Evolutionary conservation across 2,329 filamentous ascomycete genomes (phyloP).

Genomic region (Fusarium kyushuense): DNA sequence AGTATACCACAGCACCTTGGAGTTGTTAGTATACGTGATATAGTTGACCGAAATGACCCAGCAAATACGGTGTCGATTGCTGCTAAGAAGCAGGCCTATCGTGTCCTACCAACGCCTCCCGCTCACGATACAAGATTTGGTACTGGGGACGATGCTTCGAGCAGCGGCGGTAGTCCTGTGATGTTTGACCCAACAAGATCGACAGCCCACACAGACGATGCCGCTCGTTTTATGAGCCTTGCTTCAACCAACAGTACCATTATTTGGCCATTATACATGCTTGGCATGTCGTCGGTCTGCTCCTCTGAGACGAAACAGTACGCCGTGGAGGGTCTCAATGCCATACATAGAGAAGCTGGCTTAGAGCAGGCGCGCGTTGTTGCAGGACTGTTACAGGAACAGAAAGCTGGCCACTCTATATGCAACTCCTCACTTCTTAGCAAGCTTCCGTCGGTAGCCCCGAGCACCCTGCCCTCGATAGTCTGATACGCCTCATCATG

Average conservation of each 20-base stretch:
- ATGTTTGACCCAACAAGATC: slow-evolving; percentile 57
- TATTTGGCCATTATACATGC: slow-evolving; percentile 64
- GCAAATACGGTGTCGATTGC: slow-evolving; percentile 45
- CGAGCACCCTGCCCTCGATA: slow-evolving; percentile 43
- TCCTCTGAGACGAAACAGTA: slow-evolving; percentile 57
- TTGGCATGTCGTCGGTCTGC: slow-evolving; percentile 62
- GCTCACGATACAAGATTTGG: slow-evolving; percentile 42
- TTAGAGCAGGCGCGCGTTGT: slow-evolving; percentile 60
- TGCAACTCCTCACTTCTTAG: slow-evolving; percentile 14
- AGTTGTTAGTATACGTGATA: slow-evolving; percentile 58
- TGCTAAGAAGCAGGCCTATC: slow-evolving; percentile 47
- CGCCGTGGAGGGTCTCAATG: slow-evolving; percentile 58
- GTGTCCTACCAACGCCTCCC: slow-evolving; percentile 48
- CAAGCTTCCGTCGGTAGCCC: slow-evolving; percentile 48
- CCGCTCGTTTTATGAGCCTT: slow-evolving; percentile 62
- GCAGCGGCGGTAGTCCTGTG: slow-evolving; percentile 48
- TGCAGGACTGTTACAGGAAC: slow-evolving; percentile 55
- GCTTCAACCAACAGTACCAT: slow-evolving; percentile 62
- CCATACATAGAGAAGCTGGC: slow-evolving; percentile 60
- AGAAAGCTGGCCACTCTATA: slow-evolving; percentile 43
- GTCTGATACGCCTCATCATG: slow-evolving; percentile 40
- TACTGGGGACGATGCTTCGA: slow-evolving; percentile 10
- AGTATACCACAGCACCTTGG: slow-evolving; percentile 64
- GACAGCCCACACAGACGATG: slow-evolving; percentile 51
- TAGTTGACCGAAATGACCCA: slow-evolving; percentile 42